Evolutionary conservation across 345 rosid genomes (phyloP), one percentile per base, ranked within the genome.

Genomic region (Turritis glabra): DNA sequence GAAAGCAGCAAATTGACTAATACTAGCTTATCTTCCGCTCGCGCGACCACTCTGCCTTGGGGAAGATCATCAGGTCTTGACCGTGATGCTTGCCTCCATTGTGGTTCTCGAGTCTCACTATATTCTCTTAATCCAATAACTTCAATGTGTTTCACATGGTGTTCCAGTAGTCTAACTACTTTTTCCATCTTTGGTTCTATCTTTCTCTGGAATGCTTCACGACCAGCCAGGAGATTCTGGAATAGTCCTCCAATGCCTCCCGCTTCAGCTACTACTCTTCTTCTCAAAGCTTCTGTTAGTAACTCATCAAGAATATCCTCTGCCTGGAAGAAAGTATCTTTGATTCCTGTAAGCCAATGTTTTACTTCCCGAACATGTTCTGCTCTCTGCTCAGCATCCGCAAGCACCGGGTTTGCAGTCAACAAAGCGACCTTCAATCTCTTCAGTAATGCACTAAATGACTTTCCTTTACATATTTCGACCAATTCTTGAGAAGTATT

Each of bases 221-320:
- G 40, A 52, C 77, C 67, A 51, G 69, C 25, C 56, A 25, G 56
- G 18, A 66, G 54, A 58, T 60, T 71, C 25, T 57, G 72, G 71
- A 61, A 43, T 50, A 58, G 65, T 50, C 77, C 77, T 65, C 54
- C 66, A 0, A 70, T 30, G 47, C 71, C 59, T 60, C 80, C 64
- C 0, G 27, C 76, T 64, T 77, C 80, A 52, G 76, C 71, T 43
- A 69, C 71, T 48, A 59, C 47, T 65, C 41, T 77, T 66, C 73
- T 72, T 37, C 67, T 41, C 57, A 77, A 67, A 66, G 74, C 77
- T 62, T 78, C 81, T 15, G 77, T 72, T 30, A 32, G 59, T 67
- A 78, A 57, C 69, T 78, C 81, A 32, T 78, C 81, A 38, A 78
- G 69, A 58, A 72, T 9, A 59, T 78, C 81, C 69, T 78, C 77